Conservation (phyloP, 2,329 filamentous ascomycete species). For the Pestalotiopsis sp. region DNA sequence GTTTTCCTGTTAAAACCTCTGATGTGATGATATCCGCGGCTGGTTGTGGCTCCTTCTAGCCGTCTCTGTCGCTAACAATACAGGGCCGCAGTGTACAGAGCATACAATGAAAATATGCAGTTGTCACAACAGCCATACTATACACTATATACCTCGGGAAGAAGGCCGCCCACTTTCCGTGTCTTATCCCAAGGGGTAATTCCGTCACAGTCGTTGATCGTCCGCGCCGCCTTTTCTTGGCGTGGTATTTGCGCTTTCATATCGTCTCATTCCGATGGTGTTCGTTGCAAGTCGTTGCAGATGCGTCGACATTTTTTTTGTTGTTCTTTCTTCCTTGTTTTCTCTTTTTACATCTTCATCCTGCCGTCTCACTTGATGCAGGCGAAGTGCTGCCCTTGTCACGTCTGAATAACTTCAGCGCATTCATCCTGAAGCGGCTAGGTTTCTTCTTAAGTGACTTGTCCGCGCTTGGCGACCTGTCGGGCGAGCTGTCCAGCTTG, state of each 20-base stretch:
- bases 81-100: not conserved
- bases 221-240: not conserved
- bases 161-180: not conserved
- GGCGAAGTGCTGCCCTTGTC: slow-evolving; percentile 49
- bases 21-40: not conserved
- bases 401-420: slow-evolving; percentile 58
- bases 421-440: slow-evolving; percentile 66
- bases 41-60: not conserved
- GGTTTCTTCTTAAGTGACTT: slow-evolving; percentile 63
- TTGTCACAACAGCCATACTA: slow-evolving; percentile 1
- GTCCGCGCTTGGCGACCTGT: slow-evolving; percentile 7
- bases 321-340: not conserved
- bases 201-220: not conserved
- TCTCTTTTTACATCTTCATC: slow-evolving; percentile 1
- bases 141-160: slow-evolving; percentile 10
- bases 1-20: not conserved
- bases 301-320: not conserved
- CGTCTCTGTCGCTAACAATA: slow-evolving; percentile 6
- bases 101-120: not conserved
- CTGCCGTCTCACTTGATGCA: slow-evolving; percentile 19
- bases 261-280: not conserved
- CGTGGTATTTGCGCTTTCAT: not conserved
- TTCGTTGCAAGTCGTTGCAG: not conserved
- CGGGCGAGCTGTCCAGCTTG: slow-evolving; percentile 40
- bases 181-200: not conserved